Conservation (phyloP, 192 early-diverging fungal species). For the Diversispora epigaea region DNA sequence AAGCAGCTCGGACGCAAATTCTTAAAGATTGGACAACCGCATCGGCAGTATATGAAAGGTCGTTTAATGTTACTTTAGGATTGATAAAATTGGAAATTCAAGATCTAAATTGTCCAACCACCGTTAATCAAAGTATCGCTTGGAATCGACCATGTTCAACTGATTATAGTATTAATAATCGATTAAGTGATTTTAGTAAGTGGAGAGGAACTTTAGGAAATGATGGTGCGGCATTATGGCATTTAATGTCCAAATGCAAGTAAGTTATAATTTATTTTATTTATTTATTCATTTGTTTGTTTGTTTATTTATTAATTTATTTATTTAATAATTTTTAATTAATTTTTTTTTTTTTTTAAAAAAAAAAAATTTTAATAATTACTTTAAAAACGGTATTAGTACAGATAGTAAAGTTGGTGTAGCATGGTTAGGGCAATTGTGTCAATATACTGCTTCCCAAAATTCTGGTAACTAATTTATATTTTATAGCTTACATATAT, state of each 20-base stretch:
- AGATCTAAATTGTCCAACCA: slow-evolving; percentile 56
- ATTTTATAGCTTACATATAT: not conserved
- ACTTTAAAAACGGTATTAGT: slow-evolving; percentile 27
- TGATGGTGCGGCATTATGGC: slow-evolving; percentile 89
- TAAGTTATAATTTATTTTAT: slow-evolving; percentile 34
- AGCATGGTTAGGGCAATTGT: slow-evolving; percentile 81
- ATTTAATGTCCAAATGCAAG: slow-evolving; percentile 83
- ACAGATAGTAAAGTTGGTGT: slow-evolving; percentile 83
- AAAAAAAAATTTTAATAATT: not conserved
- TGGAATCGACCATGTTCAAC: slow-evolving; percentile 83
- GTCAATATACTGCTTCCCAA: slow-evolving; percentile 56
- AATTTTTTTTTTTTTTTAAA: not conserved
- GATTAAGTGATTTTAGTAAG: slow-evolving; percentile 84
- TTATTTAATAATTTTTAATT: not conserved
- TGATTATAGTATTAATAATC: slow-evolving; percentile 65
- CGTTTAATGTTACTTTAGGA: slow-evolving; percentile 84
- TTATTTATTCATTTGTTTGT: not conserved
- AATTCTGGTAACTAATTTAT: slow-evolving; percentile 34
- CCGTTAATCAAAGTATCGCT: slow-evolving; percentile 30
- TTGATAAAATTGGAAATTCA: slow-evolving; percentile 77
- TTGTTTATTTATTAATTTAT: not conserved
- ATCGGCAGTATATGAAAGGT: slow-evolving; percentile 76
- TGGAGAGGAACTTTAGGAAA: slow-evolving; percentile 70
- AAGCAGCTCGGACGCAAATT: slow-evolving; percentile 66
- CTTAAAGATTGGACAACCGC: slow-evolving; percentile 83